A percentile compares a stretch with the other conserved stretches of the same genome.
phyloP scores from a whole-genome alignment of 345 rosid species.

The Adansonia digitata region DNA sequence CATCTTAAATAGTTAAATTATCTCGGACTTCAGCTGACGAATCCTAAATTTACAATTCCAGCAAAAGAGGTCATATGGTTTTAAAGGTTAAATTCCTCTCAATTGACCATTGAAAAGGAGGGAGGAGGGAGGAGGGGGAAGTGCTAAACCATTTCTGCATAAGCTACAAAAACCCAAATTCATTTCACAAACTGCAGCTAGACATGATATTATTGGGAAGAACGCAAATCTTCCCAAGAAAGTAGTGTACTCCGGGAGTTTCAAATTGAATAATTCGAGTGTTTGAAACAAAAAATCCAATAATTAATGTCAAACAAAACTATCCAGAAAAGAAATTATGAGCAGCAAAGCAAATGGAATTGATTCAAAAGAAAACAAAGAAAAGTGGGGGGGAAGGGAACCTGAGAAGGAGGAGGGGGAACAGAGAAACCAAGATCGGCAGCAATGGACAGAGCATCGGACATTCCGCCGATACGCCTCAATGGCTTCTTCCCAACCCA shows the following conservation, averaged over 20 bases:
- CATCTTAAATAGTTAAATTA: neutral
- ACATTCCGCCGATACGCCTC: slow-evolving; percentile 93
- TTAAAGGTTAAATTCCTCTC: neutral
- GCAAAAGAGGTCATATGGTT: neutral
- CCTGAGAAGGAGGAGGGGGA: slow-evolving; percentile 78
- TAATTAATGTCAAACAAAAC: neutral
- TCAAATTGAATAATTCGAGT: neutral
- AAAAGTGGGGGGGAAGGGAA: slow-evolving; percentile 8
- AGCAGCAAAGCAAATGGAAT: no score
- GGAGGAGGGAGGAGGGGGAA: no score
- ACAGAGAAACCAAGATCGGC: slow-evolving; percentile 92
- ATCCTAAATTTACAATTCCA: neutral
- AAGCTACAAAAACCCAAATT: neutral
- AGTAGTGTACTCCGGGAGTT: neutral
- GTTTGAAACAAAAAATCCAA: neutral
- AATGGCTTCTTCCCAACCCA: slow-evolving; percentile 96
- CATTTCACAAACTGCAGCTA: neutral
- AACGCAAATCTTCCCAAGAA: neutral
- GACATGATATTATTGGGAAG: no score
- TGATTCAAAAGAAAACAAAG: no score
- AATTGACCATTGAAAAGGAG: neutral
- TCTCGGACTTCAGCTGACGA: neutral
- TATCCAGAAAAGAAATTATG: neutral
- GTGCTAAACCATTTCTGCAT: neutral
- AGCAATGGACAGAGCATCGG: slow-evolving; percentile 96